Conservation (phyloP, 257 asterid genomes). For the Solanum commersonii region DNA sequence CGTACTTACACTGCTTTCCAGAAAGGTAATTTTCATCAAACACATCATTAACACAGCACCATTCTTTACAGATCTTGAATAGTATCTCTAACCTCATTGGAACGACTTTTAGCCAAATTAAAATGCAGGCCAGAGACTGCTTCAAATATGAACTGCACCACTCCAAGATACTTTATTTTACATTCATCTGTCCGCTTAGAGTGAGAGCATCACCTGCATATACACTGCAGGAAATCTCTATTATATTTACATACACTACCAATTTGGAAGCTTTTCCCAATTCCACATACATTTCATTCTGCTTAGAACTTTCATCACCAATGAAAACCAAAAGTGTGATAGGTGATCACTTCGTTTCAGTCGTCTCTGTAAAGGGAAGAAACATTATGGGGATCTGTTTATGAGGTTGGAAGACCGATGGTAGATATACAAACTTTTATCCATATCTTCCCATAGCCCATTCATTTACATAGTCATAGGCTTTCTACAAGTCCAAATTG, state of each 20-base stretch:
- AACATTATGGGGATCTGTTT: not conserved
- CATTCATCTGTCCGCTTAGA: not conserved
- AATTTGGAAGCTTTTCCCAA: not conserved
- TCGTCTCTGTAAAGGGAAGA: not conserved
- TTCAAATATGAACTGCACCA: not conserved
- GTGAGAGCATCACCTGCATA: not conserved
- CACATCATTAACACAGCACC: not conserved
- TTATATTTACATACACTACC: not conserved
- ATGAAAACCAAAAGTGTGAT: not conserved
- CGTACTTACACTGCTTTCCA: not conserved
- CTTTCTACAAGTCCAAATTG: not conserved
- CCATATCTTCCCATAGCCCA: not conserved
- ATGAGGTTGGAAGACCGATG: not conserved
- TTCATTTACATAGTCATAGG: not conserved
- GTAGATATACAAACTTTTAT: not conserved
- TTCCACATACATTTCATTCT: not conserved
- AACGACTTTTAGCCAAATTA: not conserved
- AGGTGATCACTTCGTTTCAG: not conserved
- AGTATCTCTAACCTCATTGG: not conserved
- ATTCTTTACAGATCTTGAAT: not conserved
- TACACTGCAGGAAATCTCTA: not conserved
- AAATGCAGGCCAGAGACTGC: not conserved
- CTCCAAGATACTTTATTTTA: not conserved
- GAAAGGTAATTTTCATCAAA: not conserved
- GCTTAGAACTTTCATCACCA: not conserved